Evolutionary conservation across 1,284 basidiomycete genomes (phyloP), one percentile per base, ranked within the genome.

Genomic region (Apiotrichum porosum): DNA sequence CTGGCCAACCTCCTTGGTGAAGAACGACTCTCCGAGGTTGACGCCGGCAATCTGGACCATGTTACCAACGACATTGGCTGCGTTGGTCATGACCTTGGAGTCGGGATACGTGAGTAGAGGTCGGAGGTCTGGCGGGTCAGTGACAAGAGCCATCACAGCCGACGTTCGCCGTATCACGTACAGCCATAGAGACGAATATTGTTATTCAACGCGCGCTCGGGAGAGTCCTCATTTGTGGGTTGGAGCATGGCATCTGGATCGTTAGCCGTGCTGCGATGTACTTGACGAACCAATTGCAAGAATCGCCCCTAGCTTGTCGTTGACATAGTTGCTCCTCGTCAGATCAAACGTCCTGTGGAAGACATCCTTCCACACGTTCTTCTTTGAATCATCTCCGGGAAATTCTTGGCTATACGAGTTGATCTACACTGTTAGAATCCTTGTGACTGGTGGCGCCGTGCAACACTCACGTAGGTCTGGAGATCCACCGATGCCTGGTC

Each of bases 301-400:
- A 39, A 75, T 74, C 19, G 75, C 75, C 38, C 77, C 77, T 12
- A 77, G 60, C 52, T 76, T 66, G 51, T 77, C 76, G 54, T 71
- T 66, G 15, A 65, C 58, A 52, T 69, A 68, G 43, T 73, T 74
- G 43, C 71, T 74, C 57, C 76, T 72, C 4, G 76, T 73, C 44
- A 77, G 68, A 52, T 76, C 76, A 34, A 77, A 77, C 49, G 75
- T 76, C 48, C 72, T 60, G 37, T 72, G 71, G 49, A 75, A 76
- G 19, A 77, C 66, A 48, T 77, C 76, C 50, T 70, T 74, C 66
- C 67, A 72, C 12, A 71, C 60, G 19, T 60, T 65, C 44, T 72
- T 72, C 38, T 56, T 51, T 6, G 63, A 58, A 56, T 73, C 73
- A 37, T 73, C 71, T 23, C 64, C 66, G 4, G 70, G 64, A 41